Evolutionary conservation across 352 stramenopile genomes (phyloP).

Genomic region (Plasmopara halstedii): DNA sequence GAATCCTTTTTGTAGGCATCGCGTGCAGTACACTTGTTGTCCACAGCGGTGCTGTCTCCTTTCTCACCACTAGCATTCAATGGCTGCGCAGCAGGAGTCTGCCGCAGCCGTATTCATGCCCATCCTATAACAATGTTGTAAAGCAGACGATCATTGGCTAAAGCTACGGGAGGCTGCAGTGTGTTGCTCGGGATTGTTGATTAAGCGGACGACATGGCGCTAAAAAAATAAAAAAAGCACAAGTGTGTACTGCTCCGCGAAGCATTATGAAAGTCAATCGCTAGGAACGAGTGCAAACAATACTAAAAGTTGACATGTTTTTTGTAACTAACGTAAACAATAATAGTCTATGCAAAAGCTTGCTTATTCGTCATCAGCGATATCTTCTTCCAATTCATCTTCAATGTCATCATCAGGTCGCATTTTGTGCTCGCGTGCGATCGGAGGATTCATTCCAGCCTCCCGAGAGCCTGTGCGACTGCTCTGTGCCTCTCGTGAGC

Average conservation of each 20-base stretch:
- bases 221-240: not conserved
- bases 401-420: conserved; percentile 35
- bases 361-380: conserved; percentile 53
- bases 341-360: not conserved
- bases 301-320: conserved; percentile 1
- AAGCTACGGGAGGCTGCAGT: not conserved
- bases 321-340: conserved; percentile 2
- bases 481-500: conserved; percentile 11
- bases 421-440: conserved; percentile 29
- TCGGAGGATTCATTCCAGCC: conserved; percentile 14
- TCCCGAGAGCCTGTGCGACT: conserved; percentile 14
- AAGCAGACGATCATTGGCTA: not conserved
- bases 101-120: no score
- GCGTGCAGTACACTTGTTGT: no score
- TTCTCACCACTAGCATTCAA: no score
- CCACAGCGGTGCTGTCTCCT: no score
- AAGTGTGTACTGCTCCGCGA: not conserved
- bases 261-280: not conserved
- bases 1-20: no score
- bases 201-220: not conserved
- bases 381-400: conserved; percentile 78
- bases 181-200: not conserved
- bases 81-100: no score
- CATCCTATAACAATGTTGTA: no score
- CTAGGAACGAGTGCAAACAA: not conserved